These are phyloP conservation scores for Axilococcus clingmanii DNA, from an alignment of 139 green algal genomes.

Conservation along the genomic window DNA sequence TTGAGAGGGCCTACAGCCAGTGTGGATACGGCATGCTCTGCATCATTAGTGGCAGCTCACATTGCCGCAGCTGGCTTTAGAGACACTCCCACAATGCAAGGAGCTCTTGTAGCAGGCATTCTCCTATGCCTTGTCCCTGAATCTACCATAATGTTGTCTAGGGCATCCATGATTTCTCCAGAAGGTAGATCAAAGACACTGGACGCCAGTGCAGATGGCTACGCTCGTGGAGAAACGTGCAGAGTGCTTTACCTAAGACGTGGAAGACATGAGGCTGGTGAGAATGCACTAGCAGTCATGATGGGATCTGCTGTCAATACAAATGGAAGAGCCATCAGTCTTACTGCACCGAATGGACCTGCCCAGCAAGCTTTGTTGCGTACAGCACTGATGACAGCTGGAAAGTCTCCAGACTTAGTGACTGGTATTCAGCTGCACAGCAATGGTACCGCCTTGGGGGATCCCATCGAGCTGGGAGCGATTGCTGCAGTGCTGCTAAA, in stretches of 20 bases:
- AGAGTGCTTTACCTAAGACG: conserved; percentile 10
- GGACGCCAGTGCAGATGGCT: conserved; percentile 72
- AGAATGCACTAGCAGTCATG: conserved; percentile 21
- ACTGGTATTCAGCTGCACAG: conserved; percentile 50
- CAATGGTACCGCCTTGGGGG: conserved; percentile 69
- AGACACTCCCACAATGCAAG: conserved; percentile 10
- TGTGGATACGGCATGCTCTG: conserved; percentile 67
- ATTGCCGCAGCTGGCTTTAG: conserved; percentile 29
- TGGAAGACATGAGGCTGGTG: not conserved
- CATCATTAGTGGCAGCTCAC: conserved; percentile 49
- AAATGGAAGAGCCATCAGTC: conserved; percentile 72
- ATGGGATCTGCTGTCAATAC: conserved; percentile 72
- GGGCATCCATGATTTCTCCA: conserved; percentile 52
- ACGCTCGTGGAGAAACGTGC: conserved; percentile 60
- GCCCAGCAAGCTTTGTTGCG: conserved; percentile 46
- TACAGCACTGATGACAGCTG: conserved; percentile 4
- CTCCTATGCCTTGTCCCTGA: conserved; percentile 26
- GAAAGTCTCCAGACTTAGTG: conserved; percentile 11
- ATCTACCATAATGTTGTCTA: conserved; percentile 30
- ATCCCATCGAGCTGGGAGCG: conserved; percentile 60
- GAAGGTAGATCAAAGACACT: conserved; percentile 82
- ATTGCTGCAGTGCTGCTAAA: conserved; percentile 34
- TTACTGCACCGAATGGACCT: conserved; percentile 82
- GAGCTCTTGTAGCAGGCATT: conserved; percentile 46
- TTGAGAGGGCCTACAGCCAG: conserved; percentile 47